These are phyloP conservation scores for Aspergillus steynii DNA, from an alignment of 495 filamentous ascomycete genomes.

Conservation along the genomic window DNA sequence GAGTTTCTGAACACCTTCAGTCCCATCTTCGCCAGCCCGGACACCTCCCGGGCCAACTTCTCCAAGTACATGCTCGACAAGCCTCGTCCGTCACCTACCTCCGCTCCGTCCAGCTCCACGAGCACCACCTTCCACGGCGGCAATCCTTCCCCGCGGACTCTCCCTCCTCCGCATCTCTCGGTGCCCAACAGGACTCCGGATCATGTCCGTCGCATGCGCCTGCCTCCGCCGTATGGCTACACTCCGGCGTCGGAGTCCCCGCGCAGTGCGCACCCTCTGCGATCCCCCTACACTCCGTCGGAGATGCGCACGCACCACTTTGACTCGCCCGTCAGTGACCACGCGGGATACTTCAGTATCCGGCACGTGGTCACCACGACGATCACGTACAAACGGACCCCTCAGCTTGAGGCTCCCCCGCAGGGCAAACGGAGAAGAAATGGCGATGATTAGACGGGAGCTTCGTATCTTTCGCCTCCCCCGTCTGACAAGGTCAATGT, in stretches of 20 bases:
- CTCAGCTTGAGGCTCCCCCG: constrained; percentile 17
- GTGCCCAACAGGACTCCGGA: constrained; percentile 3
- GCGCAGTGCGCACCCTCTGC: constrained; percentile 14
- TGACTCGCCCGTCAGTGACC: constrained; percentile 8
- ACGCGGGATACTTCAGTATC: constrained; percentile 9
- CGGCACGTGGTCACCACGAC: constrained; percentile 21
- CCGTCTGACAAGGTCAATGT: no score
- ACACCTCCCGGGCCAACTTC: constrained; percentile 7
- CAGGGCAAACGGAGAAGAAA: constrained; percentile 11
- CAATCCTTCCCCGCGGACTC: not conserved
- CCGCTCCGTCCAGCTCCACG: constrained; percentile 10
- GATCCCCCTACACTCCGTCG: constrained; percentile 12
- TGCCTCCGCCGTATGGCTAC: constrained; percentile 14
- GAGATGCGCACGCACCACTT: constrained; percentile 6
- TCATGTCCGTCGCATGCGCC: constrained; percentile 13
- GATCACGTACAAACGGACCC: constrained; percentile 17
- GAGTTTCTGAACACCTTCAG: constrained; percentile 24
- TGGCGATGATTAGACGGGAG: no score
- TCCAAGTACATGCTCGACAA: constrained; percentile 15
- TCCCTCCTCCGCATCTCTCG: constrained; percentile 4
- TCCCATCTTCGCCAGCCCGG: constrained; percentile 11
- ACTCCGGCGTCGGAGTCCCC: constrained; percentile 12
- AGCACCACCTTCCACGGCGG: constrained; percentile 8
- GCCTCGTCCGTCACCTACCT: constrained; percentile 13
- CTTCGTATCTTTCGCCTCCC: no score